These are phyloP conservation scores for Oryza longistaminata DNA, from an alignment of 176 grass and related monocot genomes.

Conservation along the genomic window DNA sequence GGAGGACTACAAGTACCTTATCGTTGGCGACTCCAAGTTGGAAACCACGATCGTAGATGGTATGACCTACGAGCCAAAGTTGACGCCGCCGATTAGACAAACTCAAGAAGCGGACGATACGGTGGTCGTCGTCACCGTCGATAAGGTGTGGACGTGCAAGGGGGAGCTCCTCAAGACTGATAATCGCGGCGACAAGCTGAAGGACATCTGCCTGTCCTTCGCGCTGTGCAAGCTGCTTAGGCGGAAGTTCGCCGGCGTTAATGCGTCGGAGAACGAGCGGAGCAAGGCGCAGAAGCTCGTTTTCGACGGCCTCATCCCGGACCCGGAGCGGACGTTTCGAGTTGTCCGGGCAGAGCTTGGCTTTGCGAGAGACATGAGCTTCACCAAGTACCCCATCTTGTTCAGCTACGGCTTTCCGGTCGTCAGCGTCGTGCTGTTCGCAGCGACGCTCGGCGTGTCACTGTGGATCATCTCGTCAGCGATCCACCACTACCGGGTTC, in stretches of 20 bases:
- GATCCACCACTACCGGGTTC: too few species aligned
- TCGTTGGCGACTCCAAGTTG: conserved; percentile 32
- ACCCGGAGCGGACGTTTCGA: conserved; percentile 16
- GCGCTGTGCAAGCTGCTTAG: conserved; percentile 58
- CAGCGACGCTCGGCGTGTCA: conserved; percentile 26
- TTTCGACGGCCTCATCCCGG: conserved; percentile 34
- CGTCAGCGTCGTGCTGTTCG: conserved; percentile 18
- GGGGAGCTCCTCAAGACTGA: neutral
- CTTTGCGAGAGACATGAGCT: conserved; percentile 42
- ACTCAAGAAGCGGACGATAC: neutral
- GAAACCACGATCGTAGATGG: neutral
- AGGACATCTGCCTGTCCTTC: conserved; percentile 55
- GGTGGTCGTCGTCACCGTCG: conserved; percentile 24
- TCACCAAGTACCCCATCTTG: conserved; percentile 54
- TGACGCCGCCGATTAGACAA: neutral
- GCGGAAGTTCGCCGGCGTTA: conserved; percentile 17
- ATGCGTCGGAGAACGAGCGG: neutral
- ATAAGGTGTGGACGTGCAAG: conserved; percentile 29
- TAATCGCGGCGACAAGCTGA: neutral
- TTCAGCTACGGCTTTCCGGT: conserved; percentile 52
- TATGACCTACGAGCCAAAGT: neutral
- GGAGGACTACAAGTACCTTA: conserved; percentile 40
- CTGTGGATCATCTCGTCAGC: conserved; percentile 18
- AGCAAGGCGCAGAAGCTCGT: neutral
- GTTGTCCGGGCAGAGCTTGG: conserved; percentile 44